A percentile compares a stretch with the other conserved stretches of the same genome.
Conservation (phyloP, 148 eudicot species). For the Vaccinium vitisidaea region DNA sequence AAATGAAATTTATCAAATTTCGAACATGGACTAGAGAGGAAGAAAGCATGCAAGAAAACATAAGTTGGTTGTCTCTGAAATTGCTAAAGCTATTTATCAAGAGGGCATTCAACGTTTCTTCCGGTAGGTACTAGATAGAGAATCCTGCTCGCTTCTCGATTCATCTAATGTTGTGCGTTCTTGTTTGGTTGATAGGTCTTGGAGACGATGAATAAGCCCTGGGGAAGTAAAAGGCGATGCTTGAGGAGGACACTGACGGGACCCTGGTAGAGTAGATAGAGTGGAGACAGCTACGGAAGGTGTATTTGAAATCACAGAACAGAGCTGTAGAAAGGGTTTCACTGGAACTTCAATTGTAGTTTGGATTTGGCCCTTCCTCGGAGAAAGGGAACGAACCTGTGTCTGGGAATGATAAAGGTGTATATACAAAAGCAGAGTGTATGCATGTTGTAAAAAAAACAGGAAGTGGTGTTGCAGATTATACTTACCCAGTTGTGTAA, state of each 20-base stretch:
- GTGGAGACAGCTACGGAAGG: neutral
- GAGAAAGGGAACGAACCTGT: neutral
- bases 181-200: slow-evolving; percentile 23
- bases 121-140: neutral
- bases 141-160: slow-evolving; percentile 7
- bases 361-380: neutral
- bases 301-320: neutral
- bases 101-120: neutral
- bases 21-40: neutral
- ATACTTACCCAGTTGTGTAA: neutral
- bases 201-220: slow-evolving; percentile 25
- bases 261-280: slow-evolving; percentile 40
- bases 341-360: neutral
- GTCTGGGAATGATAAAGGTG: slow-evolving; percentile 10
- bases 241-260: slow-evolving; percentile 48
- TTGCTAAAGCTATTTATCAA: neutral
- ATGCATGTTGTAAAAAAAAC: slow-evolving; percentile 8
- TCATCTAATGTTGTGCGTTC: neutral
- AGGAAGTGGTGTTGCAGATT: slow-evolving; percentile 2
- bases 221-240: slow-evolving; percentile 37
- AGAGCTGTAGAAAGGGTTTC: neutral
- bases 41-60: neutral
- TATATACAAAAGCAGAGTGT: slow-evolving; percentile 18
- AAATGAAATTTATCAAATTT: neutral
- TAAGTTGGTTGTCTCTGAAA: neutral